Conservation (phyloP, 495 filamentous ascomycete species). For the Gamarada debralockiae region DNA sequence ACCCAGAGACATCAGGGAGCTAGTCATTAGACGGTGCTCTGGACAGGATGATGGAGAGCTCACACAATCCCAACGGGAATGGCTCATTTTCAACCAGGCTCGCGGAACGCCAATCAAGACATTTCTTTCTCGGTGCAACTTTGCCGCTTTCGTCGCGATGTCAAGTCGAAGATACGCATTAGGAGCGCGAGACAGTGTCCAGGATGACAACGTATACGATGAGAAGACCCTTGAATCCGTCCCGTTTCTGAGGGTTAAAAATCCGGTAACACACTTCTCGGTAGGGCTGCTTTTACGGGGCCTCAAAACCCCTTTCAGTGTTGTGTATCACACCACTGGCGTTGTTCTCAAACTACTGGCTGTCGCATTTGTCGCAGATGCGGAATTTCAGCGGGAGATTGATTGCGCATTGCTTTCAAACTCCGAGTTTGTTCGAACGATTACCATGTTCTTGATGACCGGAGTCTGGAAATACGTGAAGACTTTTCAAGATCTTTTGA, state of each 20-base stretch:
- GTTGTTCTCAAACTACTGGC: constrained; percentile 48
- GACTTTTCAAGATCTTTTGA: background rate
- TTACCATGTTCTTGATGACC: background rate
- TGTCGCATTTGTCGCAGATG: constrained; percentile 50
- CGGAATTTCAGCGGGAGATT: constrained; percentile 56
- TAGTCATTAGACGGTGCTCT: too few species aligned
- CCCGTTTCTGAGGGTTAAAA: background rate
- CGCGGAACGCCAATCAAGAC: too few species aligned
- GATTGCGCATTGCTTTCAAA: constrained; percentile 39
- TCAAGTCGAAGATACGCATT: too few species aligned
- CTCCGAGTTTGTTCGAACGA: constrained; percentile 31
- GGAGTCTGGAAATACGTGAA: constrained; percentile 4
- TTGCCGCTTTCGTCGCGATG: too few species aligned
- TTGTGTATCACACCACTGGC: constrained; percentile 37
- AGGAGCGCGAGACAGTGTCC: background rate
- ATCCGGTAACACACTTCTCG: too few species aligned
- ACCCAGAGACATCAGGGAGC: too few species aligned
- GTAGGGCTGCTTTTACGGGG: background rate
- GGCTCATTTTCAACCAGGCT: too few species aligned
- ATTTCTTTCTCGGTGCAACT: too few species aligned
- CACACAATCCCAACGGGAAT: too few species aligned
- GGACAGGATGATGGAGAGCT: too few species aligned
- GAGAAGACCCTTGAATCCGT: background rate
- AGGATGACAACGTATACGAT: background rate
- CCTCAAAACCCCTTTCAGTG: background rate